phyloP scores from a whole-genome alignment of 768 basidiomycete genomes.

The Mycena epipterygia region DNA sequence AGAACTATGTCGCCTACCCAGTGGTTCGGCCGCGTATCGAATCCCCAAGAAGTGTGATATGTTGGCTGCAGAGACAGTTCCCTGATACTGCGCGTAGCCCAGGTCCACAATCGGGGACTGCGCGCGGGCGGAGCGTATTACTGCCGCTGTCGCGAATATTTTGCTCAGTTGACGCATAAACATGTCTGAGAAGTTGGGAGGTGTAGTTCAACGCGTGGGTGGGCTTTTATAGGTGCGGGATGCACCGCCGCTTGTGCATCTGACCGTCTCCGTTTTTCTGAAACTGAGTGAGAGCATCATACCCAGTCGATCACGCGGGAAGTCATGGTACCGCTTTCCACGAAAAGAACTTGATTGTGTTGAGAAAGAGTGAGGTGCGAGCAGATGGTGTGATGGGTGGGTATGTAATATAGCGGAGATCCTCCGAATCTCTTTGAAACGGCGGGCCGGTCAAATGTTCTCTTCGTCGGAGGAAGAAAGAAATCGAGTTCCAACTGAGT shows the following conservation, averaged over 20 bases:
- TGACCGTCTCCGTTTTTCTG: not conserved
- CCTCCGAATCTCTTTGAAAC: too few species aligned
- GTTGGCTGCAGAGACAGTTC: constrained; percentile 34
- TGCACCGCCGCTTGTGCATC: not conserved
- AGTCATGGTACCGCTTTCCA: not conserved
- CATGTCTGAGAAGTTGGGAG: not conserved
- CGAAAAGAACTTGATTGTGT: not conserved
- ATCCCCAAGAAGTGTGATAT: constrained; percentile 38
- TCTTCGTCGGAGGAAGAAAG: too few species aligned
- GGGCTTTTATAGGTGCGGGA: not conserved
- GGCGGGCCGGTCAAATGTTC: too few species aligned
- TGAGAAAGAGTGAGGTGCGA: too few species aligned
- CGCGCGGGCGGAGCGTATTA: not conserved
- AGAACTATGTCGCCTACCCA: constrained; percentile 1
- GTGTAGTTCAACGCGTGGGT: not conserved
- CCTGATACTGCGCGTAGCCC: constrained; percentile 47
- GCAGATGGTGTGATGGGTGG: too few species aligned
- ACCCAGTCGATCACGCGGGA: not conserved
- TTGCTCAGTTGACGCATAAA: not conserved
- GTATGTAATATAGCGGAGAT: too few species aligned
- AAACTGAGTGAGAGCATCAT: not conserved
- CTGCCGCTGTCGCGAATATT: not conserved
- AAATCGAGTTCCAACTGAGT: too few species aligned
- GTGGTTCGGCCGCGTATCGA: constrained; percentile 50
- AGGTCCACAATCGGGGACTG: constrained; percentile 43